Evolutionary conservation across 2,329 filamentous ascomycete genomes (phyloP), one percentile per base, ranked within the genome.

Genomic region (Colletotrichum phormii): DNA sequence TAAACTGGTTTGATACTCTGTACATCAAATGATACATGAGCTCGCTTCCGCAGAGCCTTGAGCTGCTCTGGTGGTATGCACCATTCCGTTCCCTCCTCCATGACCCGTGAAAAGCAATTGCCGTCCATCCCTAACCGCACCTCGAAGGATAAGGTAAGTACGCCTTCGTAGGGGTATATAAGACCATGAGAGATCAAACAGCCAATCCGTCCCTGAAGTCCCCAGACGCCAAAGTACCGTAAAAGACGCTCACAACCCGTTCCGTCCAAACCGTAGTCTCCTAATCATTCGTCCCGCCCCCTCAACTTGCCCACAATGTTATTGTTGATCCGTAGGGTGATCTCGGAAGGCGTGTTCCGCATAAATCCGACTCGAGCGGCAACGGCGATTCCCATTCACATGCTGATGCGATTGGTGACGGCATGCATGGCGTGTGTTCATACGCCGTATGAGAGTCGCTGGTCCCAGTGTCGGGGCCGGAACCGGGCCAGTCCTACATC

Each of bases 401-500:
- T 7, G 6, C 42, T 18, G 15, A 49, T 8, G 8, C 15, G 7
- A n/a, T n/a, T n/a, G 18, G 42, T 15, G 37, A 46, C 6, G 42
- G 15, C 42, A 8, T 49, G 18, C 18, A 8, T n/a, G 51, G 51
- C 12, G 24, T 22, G 5, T 54, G 8, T 11, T 54, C 51, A 29
- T 29, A 6, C 29, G 29, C 55, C 26, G 2, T 24, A 58, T 15
- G 4, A 15, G 26, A 15, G 22, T n/a, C 12, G 29, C 29, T 58
- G 4, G 13, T 13, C 49, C 11, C 29, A n/a, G 26, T 4, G 35
- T 12, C 37, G 8, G n/a, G 13, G 26, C 13, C 42, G 37, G 1
- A 8, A 18, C 13, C 37, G 37, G 64, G 22, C 24, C 11, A 15
- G 22, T 46, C 62, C 78, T 82, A 86, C 84, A 87, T 87, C 24